Evolutionary conservation across 768 basidiomycete genomes (phyloP).

Genomic region (Rhodosporidiobolus sp.): DNA sequence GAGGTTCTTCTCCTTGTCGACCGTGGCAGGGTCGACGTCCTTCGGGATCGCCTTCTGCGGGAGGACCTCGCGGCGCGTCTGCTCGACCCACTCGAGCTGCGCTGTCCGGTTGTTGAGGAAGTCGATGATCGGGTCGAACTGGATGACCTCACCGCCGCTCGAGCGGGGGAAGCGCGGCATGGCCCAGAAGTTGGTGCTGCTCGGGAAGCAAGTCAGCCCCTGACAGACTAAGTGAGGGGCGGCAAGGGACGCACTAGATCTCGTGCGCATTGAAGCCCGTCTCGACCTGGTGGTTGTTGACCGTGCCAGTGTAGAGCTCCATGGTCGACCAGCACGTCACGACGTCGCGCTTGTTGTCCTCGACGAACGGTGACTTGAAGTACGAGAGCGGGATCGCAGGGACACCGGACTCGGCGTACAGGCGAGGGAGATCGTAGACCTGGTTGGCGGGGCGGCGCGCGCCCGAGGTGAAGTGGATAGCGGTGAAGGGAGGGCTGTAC

Average conservation of each 20-base stretch:
- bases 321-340: neutral
- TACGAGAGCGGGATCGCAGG: neutral
- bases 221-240: too few relatives aligned
- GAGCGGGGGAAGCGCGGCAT: neutral
- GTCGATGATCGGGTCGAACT: neutral
- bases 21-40: neutral
- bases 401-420: neutral
- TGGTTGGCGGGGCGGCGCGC: neutral
- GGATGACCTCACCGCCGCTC: neutral
- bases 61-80: neutral
- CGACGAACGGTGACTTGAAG: neutral
- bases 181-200: constrained; percentile 6
- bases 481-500: neutral
- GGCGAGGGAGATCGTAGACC: neutral
- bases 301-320: neutral
- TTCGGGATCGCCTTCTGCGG: neutral
- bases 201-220: too few relatives aligned
- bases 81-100: neutral
- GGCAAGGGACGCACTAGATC: too few relatives aligned
- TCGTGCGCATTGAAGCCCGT: neutral
- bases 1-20: neutral
- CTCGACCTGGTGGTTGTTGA: neutral
- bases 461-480: constrained; percentile 1
- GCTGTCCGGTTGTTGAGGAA: neutral
- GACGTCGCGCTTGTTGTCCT: neutral